Conservation (phyloP, 2,329 filamentous ascomycete genomes). For the Fusarium sororula region DNA sequence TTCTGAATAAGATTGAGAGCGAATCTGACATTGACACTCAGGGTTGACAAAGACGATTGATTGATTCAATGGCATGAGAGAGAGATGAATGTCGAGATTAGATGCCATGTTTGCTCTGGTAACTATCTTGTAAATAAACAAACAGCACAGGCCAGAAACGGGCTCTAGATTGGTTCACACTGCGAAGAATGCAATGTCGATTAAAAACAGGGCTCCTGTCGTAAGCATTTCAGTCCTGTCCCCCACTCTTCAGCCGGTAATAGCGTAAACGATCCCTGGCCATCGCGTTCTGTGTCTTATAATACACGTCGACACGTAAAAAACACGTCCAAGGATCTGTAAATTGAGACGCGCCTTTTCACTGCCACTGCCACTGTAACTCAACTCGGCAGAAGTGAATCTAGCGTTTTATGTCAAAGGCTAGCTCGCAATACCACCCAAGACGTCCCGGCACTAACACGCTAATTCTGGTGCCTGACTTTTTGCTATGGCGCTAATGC, state of each 20-base stretch:
- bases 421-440: not conserved
- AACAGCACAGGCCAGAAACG: slow-evolving; percentile 32
- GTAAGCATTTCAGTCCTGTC: not conserved
- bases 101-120: slow-evolving; percentile 10
- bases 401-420: not conserved
- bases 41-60: not conserved
- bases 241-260: slow-evolving; percentile 22
- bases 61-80: not conserved
- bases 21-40: not conserved
- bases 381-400: not conserved
- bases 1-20: not conserved
- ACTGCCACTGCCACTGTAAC: not conserved
- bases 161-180: slow-evolving; percentile 1
- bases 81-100: not conserved
- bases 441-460: slow-evolving; percentile 24
- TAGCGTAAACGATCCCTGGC: not conserved
- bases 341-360: slow-evolving; percentile 1
- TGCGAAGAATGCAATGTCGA: not conserved
- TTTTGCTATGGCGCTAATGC: slow-evolving; percentile 36
- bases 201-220: not conserved
- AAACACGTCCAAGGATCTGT: slow-evolving; percentile 1
- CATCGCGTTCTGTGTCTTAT: not conserved
- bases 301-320: not conserved
- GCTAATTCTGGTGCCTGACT: slow-evolving; percentile 35
- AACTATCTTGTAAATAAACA: slow-evolving; percentile 20